Base-by-base conservation (phyloP, 495 filamentous ascomycete species). In the Penicillium flavigenum region DNA sequence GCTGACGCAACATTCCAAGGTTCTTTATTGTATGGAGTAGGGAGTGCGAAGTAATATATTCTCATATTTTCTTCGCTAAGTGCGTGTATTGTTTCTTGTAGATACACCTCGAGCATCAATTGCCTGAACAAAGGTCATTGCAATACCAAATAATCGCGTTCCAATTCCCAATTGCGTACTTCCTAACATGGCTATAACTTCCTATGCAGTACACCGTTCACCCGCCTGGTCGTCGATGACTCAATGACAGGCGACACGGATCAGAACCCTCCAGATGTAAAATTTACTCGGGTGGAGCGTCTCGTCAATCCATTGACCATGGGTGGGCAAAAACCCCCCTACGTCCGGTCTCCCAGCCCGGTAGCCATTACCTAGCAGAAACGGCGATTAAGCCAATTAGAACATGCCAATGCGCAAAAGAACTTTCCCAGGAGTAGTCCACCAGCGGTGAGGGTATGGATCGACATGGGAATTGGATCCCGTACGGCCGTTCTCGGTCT, bases 361-460 rank as follows among this genome's bases (percentile, higher is more conserved):
- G 31, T 12, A 52, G 51, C 41, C 39, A 69, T 66, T 64, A 63
- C 63, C 56, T 62, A 66, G 61, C 57, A 67, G 54, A 63, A 66
- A 62, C 44, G 32, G 56, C 36, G 20, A 36, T 58, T 26, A 7
- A 19, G 36, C 66, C 66, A 69, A 69, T 64, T 10, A 58, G 24
- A 26, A 22, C 2, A 1, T 5, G 10, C 22, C 20, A 29, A 45
- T 58, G 48, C 39, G 19, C 49, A 17, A 46, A 47, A 61, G 39
- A n/a, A n/a, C 54, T 65, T 55, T 65, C 49, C 58, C 56, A 44
- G 45, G 6, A 19, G n/a, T 16, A 54, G 36, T 22, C 24, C 9
- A 42, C 17, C 47, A 62, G 59, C 57, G 56, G 58, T 64, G 61
- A 62, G 49, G 10, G 56, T 19, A 63, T 62, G 45, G 66, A 69